phyloP scores from a whole-genome alignment of 345 rosid genomes.

The Boechera divaricarpa region DNA sequence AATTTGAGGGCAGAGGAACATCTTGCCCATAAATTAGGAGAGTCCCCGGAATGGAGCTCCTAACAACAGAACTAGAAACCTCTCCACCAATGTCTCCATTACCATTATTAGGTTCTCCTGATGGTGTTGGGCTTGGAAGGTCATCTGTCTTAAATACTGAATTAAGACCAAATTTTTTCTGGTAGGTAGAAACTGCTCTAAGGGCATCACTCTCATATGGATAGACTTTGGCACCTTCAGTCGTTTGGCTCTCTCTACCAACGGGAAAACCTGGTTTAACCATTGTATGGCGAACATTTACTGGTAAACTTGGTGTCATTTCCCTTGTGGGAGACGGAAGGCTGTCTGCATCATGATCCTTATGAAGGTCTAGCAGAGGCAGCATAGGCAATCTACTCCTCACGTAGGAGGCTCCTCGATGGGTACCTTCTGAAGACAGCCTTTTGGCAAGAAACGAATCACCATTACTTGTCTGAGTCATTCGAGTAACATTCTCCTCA shows the following conservation, averaged over 20 bases:
- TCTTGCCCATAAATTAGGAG: conserved; percentile 32
- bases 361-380: conserved; percentile 92
- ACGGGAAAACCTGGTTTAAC: conserved; percentile 45
- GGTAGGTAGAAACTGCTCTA: conserved; percentile 81
- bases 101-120: conserved; percentile 68
- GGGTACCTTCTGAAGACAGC: conserved; percentile 48
- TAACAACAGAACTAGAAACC: conserved; percentile 59
- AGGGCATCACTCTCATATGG: conserved; percentile 81
- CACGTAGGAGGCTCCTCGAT: conserved; percentile 48
- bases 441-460: conserved; percentile 43
- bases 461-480: conserved; percentile 46
- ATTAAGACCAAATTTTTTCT: conserved; percentile 65
- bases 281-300: conserved; percentile 52
- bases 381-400: conserved; percentile 79
- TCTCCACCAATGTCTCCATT: conserved; percentile 69
- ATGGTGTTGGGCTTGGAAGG: conserved; percentile 99
- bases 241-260: conserved; percentile 46
- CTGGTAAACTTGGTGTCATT: conserved; percentile 58
- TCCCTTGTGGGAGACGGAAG: conserved; percentile 97
- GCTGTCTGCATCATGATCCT: conserved; percentile 91
- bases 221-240: conserved; percentile 51
- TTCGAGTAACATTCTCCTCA: conserved; percentile 47
- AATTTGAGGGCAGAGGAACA: conserved; percentile 43
- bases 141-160: conserved; percentile 53
- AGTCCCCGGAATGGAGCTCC: conserved; percentile 18